Conservation (phyloP, 306 rosid species). For the Purshia tridentata region DNA sequence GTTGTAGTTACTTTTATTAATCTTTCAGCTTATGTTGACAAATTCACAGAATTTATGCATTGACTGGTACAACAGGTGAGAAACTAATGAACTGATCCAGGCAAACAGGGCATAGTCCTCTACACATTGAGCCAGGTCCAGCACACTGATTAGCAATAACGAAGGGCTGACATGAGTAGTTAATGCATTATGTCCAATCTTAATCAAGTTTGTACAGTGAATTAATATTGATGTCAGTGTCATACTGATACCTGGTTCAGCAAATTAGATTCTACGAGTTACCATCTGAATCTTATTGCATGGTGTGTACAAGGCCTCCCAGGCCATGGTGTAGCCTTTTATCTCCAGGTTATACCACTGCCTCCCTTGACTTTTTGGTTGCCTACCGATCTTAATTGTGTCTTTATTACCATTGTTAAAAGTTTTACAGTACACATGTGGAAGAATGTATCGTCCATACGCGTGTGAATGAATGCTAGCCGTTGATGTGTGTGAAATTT, state of each 20-base stretch:
- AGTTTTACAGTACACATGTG: neutral
- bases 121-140: neutral
- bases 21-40: neutral
- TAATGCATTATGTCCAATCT: neutral
- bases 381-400: no score
- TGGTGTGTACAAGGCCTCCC: conserved; percentile 2
- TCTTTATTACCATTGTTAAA: no score
- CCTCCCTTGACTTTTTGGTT: conserved; percentile 1
- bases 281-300: neutral
- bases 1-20: neutral
- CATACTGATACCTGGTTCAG: neutral
- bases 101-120: neutral
- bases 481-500: neutral
- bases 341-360: neutral
- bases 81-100: neutral
- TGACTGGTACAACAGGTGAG: neutral
- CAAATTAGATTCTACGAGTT: conserved; percentile 13
- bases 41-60: neutral
- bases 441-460: no score
- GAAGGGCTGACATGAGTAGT: conserved; percentile 1
- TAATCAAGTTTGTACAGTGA: neutral
- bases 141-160: neutral
- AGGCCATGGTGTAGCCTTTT: neutral
- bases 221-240: neutral
- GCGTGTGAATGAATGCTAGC: neutral